A percentile compares a stretch with the other conserved stretches of the same genome.
Evolutionary conservation across 352 stramenopile species (phyloP).

Genomic region (Plasmopara muralis): DNA sequence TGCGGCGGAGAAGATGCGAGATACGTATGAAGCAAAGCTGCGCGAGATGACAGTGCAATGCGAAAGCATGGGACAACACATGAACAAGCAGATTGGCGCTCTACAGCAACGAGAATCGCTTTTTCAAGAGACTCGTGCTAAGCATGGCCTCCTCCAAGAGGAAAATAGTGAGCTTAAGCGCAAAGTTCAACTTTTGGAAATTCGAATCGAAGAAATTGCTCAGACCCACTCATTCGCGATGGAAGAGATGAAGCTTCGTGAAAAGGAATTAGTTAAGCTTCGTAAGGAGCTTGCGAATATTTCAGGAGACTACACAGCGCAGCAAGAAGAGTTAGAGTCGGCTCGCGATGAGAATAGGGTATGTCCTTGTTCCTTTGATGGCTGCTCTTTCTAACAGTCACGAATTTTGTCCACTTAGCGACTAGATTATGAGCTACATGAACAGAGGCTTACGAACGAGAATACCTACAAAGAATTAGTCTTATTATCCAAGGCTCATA

Average conservation of each 20-base stretch:
- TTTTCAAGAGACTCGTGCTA: slow-evolving; percentile 54
- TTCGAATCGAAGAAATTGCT: slow-evolving; percentile 67
- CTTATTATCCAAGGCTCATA: slow-evolving; percentile 72
- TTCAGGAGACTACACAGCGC: slow-evolving; percentile 58
- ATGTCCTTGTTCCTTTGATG: neutral
- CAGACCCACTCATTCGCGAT: slow-evolving; percentile 48
- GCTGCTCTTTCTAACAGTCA: neutral
- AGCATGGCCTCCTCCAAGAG: slow-evolving; percentile 52
- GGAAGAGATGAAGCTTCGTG: slow-evolving; percentile 56
- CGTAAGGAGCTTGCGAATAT: slow-evolving; percentile 60
- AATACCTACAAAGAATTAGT: slow-evolving; percentile 77
- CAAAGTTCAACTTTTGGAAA: slow-evolving; percentile 73
- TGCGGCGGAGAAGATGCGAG: slow-evolving; percentile 37
- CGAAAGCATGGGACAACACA: slow-evolving; percentile 59
- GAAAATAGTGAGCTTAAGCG: slow-evolving; percentile 71
- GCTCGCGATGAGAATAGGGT: slow-evolving; percentile 52
- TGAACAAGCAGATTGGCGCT: slow-evolving; percentile 67
- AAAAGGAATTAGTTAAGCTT: slow-evolving; percentile 47
- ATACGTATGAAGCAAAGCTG: slow-evolving; percentile 62
- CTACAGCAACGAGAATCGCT: slow-evolving; percentile 66
- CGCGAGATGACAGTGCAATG: slow-evolving; percentile 55
- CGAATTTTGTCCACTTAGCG: slow-evolving; percentile 18
- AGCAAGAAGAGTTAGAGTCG: slow-evolving; percentile 50
- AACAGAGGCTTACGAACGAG: slow-evolving; percentile 51
- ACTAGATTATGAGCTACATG: slow-evolving; percentile 51